phyloP scores from a whole-genome alignment of 139 green algal species.

The Chlorella sp. region DNA sequence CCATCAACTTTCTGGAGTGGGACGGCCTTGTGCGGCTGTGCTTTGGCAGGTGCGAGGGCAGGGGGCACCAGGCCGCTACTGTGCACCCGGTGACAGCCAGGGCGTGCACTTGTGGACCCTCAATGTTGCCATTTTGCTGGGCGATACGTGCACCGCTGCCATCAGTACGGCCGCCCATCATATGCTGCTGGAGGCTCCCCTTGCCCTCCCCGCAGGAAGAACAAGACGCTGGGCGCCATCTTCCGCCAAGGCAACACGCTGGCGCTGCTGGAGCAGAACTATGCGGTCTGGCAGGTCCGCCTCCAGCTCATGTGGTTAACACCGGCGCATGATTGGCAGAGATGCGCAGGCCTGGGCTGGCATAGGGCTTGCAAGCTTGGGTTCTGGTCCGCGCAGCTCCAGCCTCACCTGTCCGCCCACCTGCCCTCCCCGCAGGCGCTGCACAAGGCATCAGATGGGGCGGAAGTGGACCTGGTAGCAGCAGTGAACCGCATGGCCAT shows the following conservation, averaged over 20 bases:
- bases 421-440: neutral
- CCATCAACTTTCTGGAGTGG: conserved; percentile 98
- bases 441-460: conserved; percentile 11
- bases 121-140: no score
- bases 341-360: no score
- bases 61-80: neutral
- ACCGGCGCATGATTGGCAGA: no score
- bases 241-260: conserved; percentile 83
- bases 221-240: conserved; percentile 96
- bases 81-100: no score
- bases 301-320: no score
- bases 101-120: no score
- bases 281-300: conserved; percentile 54
- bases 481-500: conserved; percentile 43
- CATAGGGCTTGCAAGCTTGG: no score
- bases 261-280: conserved; percentile 83
- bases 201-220: conserved; percentile 79
- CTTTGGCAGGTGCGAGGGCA: conserved; percentile 67
- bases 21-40: conserved; percentile 94
- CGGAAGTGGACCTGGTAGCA: conserved; percentile 25
- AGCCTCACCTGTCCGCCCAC: no score
- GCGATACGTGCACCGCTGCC: no score
- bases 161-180: no score
- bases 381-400: no score
- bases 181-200: no score